Evolutionary conservation across 768 basidiomycete species (phyloP), one percentile per base, ranked within the genome.

Genomic region (Suillus cothurnatus): DNA sequence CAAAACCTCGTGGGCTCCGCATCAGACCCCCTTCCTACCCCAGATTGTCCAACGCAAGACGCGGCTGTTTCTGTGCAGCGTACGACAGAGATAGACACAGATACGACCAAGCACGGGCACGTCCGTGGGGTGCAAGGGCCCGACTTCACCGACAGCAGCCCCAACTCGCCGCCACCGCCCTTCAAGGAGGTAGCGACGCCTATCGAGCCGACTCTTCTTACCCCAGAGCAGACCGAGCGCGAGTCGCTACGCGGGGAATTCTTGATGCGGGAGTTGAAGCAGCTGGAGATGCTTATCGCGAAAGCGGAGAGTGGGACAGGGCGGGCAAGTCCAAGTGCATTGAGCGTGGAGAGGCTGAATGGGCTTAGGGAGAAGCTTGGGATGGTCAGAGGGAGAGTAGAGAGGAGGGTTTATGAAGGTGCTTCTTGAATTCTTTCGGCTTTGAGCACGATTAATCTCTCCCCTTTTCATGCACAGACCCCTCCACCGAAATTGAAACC

Each of bases 101-200:
- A 55, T 3, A 34, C 11, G 7, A n/a, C 32, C 12, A 55, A 38
- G n/a, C 26, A 39, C 2, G 38, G 38, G n/a, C 56, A 57, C 15
- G 4, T 17, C 23, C 23, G 23, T 38, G 38, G 17, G 26, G 8
- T 17, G 12, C 58, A 41, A 12, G 58, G 36, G 2, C 0, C 39
- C 6, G 58, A 59, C 26, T 59, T 28, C 12, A 0, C 70, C 1
- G 61, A 66, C 4, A 21, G 69, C n/a, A 19, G 60, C 4, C 57
- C 57, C 14, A 3, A 66, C 6, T 58, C 71, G 12, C 75, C 75
- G 9, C 75, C 76, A 6, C 75, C 75, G 15, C 68, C 75, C 1
- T 78, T 73, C 38, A 72, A 49, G 6, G 72, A 75, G 36, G 65
- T 72, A 12, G 65, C 23, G 17, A 69, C 58, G 11, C 58, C 58